A percentile compares a stretch with the other conserved stretches of the same genome.
These are phyloP conservation scores for Mycena olivaceomarginata DNA, from an alignment of 768 basidiomycete genomes.

Conservation along the genomic window DNA sequence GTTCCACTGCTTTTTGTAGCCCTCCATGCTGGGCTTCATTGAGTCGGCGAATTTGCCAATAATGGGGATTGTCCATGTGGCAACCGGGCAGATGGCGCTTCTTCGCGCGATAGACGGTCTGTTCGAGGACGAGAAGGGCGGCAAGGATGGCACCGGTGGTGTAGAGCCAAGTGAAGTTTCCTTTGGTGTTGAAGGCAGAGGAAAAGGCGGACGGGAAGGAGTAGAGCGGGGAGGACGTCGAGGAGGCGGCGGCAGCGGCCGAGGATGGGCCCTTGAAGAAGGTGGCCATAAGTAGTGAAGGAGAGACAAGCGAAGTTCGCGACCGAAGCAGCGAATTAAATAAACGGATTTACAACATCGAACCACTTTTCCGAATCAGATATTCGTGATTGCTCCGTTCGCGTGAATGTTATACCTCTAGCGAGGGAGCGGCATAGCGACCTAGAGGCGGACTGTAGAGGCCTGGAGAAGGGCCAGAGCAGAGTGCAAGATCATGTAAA, in stretches of 20 bases:
- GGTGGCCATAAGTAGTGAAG: slow-evolving; percentile 57
- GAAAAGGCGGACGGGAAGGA: slow-evolving; percentile 61
- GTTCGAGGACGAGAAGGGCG: slow-evolving; percentile 90
- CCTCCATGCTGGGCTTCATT: slow-evolving; percentile 92
- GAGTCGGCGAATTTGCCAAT: slow-evolving; percentile 98
- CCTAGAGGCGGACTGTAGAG: not conserved
- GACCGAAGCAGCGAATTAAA: not conserved
- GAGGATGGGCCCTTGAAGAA: slow-evolving; percentile 51
- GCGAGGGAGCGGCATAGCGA: not conserved
- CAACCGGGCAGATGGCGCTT: slow-evolving; percentile 91
- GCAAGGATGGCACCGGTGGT: slow-evolving; percentile 82
- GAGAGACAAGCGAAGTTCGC: slow-evolving; percentile 9
- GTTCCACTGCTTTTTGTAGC: slow-evolving; percentile 95
- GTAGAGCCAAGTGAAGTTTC: slow-evolving; percentile 78
- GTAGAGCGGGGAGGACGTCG: slow-evolving; percentile 52
- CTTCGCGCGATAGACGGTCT: slow-evolving; percentile 91
- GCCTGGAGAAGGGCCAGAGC: not conserved
- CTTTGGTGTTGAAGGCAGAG: slow-evolving; percentile 65
- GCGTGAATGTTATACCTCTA: too few species aligned
- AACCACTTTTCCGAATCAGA: slow-evolving; percentile 24
- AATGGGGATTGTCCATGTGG: slow-evolving; percentile 95
- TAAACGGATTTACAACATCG: slow-evolving; percentile 16
- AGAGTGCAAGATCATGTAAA: not conserved
- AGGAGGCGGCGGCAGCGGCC: slow-evolving; percentile 59
- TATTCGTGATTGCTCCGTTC: slow-evolving; percentile 13